Evolutionary conservation across 2,329 filamentous ascomycete genomes (phyloP).

Genomic region (Colletotrichum lentis): DNA sequence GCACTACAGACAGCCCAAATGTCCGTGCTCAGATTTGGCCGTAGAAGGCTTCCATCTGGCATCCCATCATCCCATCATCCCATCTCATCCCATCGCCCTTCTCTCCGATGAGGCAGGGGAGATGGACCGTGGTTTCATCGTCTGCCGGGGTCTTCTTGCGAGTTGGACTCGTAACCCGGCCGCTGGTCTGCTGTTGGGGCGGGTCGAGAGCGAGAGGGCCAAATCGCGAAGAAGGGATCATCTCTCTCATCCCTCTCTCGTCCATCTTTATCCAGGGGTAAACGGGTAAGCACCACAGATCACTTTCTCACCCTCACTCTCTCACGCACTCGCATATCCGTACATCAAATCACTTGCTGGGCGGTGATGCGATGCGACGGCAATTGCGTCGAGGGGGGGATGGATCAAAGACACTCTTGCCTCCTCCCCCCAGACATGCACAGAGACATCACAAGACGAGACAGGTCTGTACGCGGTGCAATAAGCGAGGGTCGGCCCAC

Average conservation of each 20-base stretch:
- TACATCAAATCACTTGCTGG: neutral
- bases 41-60: conserved; percentile 34
- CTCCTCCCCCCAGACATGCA: neutral
- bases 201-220: conserved; percentile 16
- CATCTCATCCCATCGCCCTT: too few relatives aligned
- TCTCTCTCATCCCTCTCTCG: conserved; percentile 10
- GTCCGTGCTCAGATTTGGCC: conserved; percentile 38
- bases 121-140: conserved; percentile 37
- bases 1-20: conserved; percentile 23
- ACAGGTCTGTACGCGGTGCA: conserved; percentile 6
- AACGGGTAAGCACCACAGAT: neutral
- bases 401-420: neutral
- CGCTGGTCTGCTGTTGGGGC: neutral
- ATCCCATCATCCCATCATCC: conserved; percentile 5
- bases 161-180: neutral
- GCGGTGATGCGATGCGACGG: neutral
- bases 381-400: too few relatives aligned
- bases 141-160: conserved; percentile 15
- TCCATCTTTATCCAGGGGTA: conserved; percentile 20
- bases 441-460: conserved; percentile 31
- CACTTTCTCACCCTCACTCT: neutral
- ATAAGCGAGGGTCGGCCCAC: conserved; percentile 18
- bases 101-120: conserved; percentile 17
- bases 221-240: conserved; percentile 18
- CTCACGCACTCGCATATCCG: too few relatives aligned